phyloP scores from a whole-genome alignment of 257 asterid species.

The Primulina eburnea region DNA sequence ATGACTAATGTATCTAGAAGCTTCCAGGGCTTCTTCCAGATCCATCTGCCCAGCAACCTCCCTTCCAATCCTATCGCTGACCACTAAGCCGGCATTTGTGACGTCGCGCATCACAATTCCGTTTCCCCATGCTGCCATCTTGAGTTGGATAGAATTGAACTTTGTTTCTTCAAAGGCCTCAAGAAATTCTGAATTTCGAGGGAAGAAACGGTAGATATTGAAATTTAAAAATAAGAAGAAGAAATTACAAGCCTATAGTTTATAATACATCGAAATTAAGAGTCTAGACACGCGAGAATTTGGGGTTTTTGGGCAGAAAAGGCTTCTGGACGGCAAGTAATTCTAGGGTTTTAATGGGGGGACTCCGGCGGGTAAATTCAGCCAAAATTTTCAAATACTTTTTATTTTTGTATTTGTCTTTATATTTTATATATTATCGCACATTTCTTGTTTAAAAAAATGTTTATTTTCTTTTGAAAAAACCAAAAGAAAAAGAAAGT shows the following conservation, averaged over 20 bases:
- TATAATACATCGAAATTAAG: no score
- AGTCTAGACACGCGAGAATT: neutral
- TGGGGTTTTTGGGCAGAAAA: neutral
- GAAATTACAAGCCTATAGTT: no score
- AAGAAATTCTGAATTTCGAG: neutral
- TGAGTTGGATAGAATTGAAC: neutral
- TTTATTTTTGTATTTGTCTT: no score
- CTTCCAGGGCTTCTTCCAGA: constrained; percentile 88
- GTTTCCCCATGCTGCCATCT: constrained; percentile 55
- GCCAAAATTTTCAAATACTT: no score
- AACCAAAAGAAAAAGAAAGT: no score
- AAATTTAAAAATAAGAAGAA: neutral
- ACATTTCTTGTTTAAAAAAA: no score
- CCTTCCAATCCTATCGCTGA: constrained; percentile 74
- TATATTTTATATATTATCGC: no score
- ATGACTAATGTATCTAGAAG: constrained; percentile 90
- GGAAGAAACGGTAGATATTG: neutral
- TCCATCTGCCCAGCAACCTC: constrained; percentile 71
- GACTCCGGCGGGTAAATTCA: no score
- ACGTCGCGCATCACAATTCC: constrained; percentile 91
- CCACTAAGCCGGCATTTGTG: constrained; percentile 81
- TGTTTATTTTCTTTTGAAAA: no score
- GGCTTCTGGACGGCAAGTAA: neutral
- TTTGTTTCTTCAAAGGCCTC: neutral
- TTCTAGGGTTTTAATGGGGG: neutral